These are phyloP conservation scores for Thelephora ganbajun DNA, from an alignment of 768 basidiomycete species.

Conservation along the genomic window DNA sequence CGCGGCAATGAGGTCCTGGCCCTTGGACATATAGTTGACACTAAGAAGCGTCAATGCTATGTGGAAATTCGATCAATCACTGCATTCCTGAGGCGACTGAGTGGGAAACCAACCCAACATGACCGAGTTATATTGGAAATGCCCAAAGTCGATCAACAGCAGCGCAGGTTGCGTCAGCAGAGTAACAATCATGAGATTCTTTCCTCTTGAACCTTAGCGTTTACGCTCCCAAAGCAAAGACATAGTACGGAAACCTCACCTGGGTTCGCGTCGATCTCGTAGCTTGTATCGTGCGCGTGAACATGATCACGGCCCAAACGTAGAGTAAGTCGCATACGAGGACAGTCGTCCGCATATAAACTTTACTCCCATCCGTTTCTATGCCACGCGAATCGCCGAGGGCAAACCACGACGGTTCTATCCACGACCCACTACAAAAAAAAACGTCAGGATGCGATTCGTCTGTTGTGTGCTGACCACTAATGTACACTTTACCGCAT, in stretches of 20 bases:
- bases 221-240: neutral
- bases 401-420: constrained; percentile 56
- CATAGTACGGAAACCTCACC: constrained; percentile 29
- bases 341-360: constrained; percentile 75
- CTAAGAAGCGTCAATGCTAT: constrained; percentile 57
- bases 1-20: constrained; percentile 63
- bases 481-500: constrained; percentile 59
- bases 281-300: constrained; percentile 49
- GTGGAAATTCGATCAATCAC: neutral
- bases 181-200: constrained; percentile 57
- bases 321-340: constrained; percentile 62
- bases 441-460: neutral
- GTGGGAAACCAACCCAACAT: constrained; percentile 57
- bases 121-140: constrained; percentile 92
- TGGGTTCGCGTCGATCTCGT: constrained; percentile 65
- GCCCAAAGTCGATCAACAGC: constrained; percentile 78
- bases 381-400: constrained; percentile 57
- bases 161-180: constrained; percentile 76
- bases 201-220: neutral
- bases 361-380: constrained; percentile 48
- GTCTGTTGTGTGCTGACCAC: neutral
- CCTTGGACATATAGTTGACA: constrained; percentile 53
- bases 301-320: constrained; percentile 57
- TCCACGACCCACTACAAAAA: constrained; percentile 28
- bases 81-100: neutral